A percentile compares a stretch with the other conserved stretches of the same genome.
Evolutionary conservation across 768 basidiomycete species (phyloP).

Genomic region (Clathrus columnatus): DNA sequence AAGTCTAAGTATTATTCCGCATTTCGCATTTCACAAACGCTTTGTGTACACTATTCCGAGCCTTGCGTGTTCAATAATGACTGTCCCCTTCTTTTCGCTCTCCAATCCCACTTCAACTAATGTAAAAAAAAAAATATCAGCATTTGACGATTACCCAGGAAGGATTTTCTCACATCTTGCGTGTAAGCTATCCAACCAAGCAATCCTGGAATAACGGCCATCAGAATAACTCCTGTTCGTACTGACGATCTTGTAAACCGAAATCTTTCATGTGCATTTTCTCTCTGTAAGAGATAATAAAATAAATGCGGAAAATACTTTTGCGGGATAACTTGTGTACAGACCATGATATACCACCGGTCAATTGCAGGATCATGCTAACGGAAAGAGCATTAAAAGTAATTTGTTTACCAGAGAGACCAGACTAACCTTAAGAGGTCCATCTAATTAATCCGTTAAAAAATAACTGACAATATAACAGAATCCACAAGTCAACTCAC

Average conservation of each 20-base stretch:
- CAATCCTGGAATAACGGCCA: slow-evolving; percentile 54
- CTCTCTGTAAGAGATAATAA: slow-evolving; percentile 43
- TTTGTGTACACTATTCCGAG: slow-evolving; percentile 18
- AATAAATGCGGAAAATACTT: background rate
- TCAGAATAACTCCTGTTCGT: slow-evolving; percentile 45
- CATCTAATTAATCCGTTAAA: slow-evolving; percentile 25
- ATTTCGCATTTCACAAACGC: slow-evolving; percentile 19
- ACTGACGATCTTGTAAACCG: slow-evolving; percentile 66
- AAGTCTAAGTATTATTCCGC: slow-evolving; percentile 13
- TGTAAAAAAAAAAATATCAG: slow-evolving; percentile 10
- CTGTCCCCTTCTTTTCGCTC: slow-evolving; percentile 40
- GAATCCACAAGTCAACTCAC: slow-evolving; percentile 26
- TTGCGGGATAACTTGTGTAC: slow-evolving; percentile 8
- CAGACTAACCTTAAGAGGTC: slow-evolving; percentile 45
- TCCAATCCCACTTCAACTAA: slow-evolving; percentile 42
- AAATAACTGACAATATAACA: slow-evolving; percentile 14
- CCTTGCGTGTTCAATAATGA: slow-evolving; percentile 22
- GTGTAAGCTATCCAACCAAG: slow-evolving; percentile 37
- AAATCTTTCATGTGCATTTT: slow-evolving; percentile 77
- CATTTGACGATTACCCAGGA: slow-evolving; percentile 4
- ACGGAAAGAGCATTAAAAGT: background rate
- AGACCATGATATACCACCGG: slow-evolving; percentile 55
- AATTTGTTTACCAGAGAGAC: background rate
- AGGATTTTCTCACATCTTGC: slow-evolving; percentile 32
- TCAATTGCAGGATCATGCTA: slow-evolving; percentile 48